Conservation (phyloP, 495 filamentous ascomycete species). For the Glarea lozoyensis region DNA sequence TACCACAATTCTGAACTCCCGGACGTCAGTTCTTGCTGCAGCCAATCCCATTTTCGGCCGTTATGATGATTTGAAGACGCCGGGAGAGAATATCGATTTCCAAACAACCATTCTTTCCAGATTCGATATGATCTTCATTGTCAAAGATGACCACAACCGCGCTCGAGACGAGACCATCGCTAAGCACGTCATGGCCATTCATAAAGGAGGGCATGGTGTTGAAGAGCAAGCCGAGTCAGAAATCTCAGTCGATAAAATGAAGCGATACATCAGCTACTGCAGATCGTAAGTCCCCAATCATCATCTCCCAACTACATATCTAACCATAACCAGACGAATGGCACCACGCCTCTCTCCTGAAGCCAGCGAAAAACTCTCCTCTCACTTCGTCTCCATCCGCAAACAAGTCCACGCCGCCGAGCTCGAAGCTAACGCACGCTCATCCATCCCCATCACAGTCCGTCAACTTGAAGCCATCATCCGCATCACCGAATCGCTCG, state of each 20-base stretch:
- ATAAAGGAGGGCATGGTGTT: constrained; percentile 82
- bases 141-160: constrained; percentile 89
- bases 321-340: constrained; percentile 59
- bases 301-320: background rate
- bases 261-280: constrained; percentile 96
- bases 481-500: constrained; percentile 92
- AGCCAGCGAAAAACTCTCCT: constrained; percentile 92
- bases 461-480: constrained; percentile 96
- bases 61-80: constrained; percentile 95
- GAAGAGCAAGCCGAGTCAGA: constrained; percentile 81
- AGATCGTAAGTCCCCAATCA: constrained; percentile 55
- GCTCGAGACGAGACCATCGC: constrained; percentile 88
- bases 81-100: constrained; percentile 99
- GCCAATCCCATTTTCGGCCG: constrained; percentile 97
- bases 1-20: constrained; percentile 94
- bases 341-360: constrained; percentile 87
- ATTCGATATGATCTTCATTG: constrained; percentile 99
- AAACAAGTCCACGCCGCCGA: constrained; percentile 90
- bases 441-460: constrained; percentile 93
- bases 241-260: constrained; percentile 92
- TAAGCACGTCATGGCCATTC: constrained; percentile 93
- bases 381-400: constrained; percentile 94
- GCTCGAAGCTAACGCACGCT: constrained; percentile 75
- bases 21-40: constrained; percentile 90
- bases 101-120: constrained; percentile 97